Conservation (phyloP, 306 rosid genomes). For the Cicer arietinum region DNA sequence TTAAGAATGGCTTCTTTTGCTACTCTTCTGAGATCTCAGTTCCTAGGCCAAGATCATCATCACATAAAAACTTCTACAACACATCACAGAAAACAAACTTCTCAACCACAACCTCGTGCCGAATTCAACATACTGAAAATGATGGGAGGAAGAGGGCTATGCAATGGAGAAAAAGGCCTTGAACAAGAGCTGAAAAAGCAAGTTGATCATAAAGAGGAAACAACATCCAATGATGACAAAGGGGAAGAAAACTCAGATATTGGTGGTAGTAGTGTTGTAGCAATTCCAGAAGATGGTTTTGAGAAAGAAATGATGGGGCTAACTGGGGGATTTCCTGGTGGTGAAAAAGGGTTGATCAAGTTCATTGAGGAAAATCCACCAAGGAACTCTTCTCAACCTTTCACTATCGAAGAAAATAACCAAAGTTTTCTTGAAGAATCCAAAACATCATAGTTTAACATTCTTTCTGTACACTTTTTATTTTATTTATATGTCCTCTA, state of each 20-base stretch:
- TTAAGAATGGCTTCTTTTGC: conserved; percentile 62
- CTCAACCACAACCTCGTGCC: conserved; percentile 43
- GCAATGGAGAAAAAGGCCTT: conserved; percentile 81
- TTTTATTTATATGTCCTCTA: background rate
- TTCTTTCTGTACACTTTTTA: background rate
- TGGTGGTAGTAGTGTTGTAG: background rate
- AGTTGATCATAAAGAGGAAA: conserved; percentile 32
- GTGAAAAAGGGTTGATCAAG: conserved; percentile 74
- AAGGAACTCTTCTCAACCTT: conserved; percentile 3
- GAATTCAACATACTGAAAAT: conserved; percentile 68
- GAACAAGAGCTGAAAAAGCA: conserved; percentile 60
- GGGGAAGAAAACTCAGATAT: conserved; percentile 43
- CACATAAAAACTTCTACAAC: conserved; percentile 41
- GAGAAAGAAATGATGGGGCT: conserved; percentile 94
- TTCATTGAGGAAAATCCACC: conserved; percentile 86
- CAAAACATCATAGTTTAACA: conserved; percentile 26
- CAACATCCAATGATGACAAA: background rate
- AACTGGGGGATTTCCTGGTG: conserved; percentile 97
- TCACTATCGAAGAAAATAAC: conserved; percentile 41
- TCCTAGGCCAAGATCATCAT: conserved; percentile 55
- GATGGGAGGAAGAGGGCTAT: conserved; percentile 91
- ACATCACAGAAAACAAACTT: conserved; percentile 41
- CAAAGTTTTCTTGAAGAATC: conserved; percentile 45
- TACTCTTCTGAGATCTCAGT: conserved; percentile 59
- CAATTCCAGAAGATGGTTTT: conserved; percentile 65